phyloP scores from a whole-genome alignment of 2,329 filamentous ascomycete species.

The Cytospora piceicola region DNA sequence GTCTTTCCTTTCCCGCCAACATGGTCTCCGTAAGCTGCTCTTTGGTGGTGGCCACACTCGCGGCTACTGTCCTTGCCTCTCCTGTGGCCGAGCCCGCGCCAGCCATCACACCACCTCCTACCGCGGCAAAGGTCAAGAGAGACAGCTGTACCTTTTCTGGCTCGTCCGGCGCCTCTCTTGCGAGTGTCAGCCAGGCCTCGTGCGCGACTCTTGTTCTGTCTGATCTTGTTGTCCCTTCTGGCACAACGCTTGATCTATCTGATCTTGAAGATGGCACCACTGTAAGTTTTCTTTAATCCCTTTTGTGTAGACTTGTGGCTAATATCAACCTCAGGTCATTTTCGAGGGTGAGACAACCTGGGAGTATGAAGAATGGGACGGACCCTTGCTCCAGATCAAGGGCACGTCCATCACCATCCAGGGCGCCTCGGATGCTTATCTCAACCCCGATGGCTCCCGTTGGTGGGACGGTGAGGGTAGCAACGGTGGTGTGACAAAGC shows the following conservation, averaged over 20 bases:
- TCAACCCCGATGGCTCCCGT: conserved; percentile 58
- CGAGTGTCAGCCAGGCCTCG: conserved; percentile 50
- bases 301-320: neutral
- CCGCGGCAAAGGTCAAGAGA: conserved; percentile 13
- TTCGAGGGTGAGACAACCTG: conserved; percentile 69
- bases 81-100: conserved; percentile 19
- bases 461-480: conserved; percentile 65
- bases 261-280: conserved; percentile 52
- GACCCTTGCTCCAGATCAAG: conserved; percentile 64
- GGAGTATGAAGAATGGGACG: conserved; percentile 66
- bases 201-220: conserved; percentile 58
- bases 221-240: conserved; percentile 58
- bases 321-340: conserved; percentile 47
- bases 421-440: conserved; percentile 53
- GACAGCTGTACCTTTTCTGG: conserved; percentile 57
- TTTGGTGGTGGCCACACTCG: conserved; percentile 14
- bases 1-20: conserved; percentile 5
- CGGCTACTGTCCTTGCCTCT: conserved; percentile 12
- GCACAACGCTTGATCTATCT: conserved; percentile 60
- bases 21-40: conserved; percentile 1
- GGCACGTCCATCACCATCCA: conserved; percentile 59
- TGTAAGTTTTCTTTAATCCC: conserved; percentile 34
- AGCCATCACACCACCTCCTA: conserved; percentile 21
- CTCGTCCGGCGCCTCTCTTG: conserved; percentile 43
- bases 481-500: conserved; percentile 65